Base-by-base conservation (phyloP, 352 stramenopile species). In the Phytophthora aleatoria region DNA sequence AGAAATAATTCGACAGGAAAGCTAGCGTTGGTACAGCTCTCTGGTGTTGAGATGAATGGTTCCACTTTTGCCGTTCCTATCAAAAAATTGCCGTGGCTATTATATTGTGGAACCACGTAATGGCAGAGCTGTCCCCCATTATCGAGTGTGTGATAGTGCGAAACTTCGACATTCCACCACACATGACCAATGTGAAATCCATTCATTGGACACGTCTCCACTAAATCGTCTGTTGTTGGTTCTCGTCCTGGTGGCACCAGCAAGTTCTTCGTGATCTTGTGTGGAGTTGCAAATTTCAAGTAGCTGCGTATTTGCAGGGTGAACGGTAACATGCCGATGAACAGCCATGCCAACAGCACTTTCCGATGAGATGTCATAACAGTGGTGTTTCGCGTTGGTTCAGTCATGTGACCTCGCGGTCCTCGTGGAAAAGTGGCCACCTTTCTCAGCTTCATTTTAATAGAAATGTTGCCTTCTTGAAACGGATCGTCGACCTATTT, bases 151-250 rank as follows among this genome's bases (percentile, higher is more conserved):
- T 61, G 30, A 35, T 61, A 61, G 12, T 61, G 54, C 5, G 42
- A 54, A 12, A 39, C 36, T 5, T 35, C 54, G 13, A 53, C 54
- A 13, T 61, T 61, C 54, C 54, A 61, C 54, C 54, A 61, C 13
- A 61, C 54, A 9, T 47, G 42, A 2, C 54, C 31, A 47, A 53
- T 20, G 20, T 61, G 54, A 33, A 61, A 45, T 6, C 42, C 54
- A 30, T 53, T 43, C 54, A 61, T 47, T 26, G 42, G 41, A 16
- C 54, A 61, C 7, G 43, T 28, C 5, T 53, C 54, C 8, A 28
- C 2, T 3, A 61, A 26, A 20, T 53, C 33, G 5, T 53, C 31
- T 2, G 42, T 45, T 15, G 5, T 53, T 24, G 42, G 20, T 2
- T 45, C 15, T 1, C 12, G 3, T 38, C 30, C 31, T 36, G 33